Evolutionary conservation across 129 eudicot genomes (phyloP), one percentile per base, ranked within the genome.

Genomic region (Flaveria sonorensis): DNA sequence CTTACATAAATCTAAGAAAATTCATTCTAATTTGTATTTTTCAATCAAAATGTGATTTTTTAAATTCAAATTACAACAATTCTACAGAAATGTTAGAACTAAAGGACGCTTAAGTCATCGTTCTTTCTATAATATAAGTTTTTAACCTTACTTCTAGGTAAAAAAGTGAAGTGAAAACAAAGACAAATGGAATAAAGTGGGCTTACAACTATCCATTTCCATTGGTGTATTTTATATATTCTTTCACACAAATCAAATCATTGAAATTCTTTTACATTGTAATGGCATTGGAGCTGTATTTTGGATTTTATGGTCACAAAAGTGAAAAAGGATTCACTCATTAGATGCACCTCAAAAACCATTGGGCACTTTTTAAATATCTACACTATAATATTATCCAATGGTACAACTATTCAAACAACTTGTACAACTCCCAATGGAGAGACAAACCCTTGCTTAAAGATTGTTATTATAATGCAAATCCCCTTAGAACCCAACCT

Each of bases 101-200:
- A 45, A 45, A 45, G 3, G 48, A 45, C 2, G 11, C 48, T 45
- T 45, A 45, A 45, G 48, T 45, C 48, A 57, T 16, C 4, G 12
- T 10, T 57, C 16, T 57, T 57, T 20, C 32, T 10, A 11, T 60
- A 13, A 24, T 23, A 0, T 36, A 36, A 4, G 40, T 36, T 36
- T 6, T 60, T 24, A 60, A 26, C 40, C 67, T 24, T 26, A 28
- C 26, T 11, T 12, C n/a, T 60, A 60, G 3, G 30, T 46, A 3
- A 30, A 47, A 19, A 16, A 43, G n/a, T 45, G 50, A 32, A 47
- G 47, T 52, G 23, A 47, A 70, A 73, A 24, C 20, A 73, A 73
- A 73, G 84, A 80, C 84, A 80, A 65, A 73, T 66, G 79, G 79
- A 80, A 80, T 80, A 80, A 65, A 80, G 79, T 47, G 78, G 83